Evolutionary conservation across 257 asterid species (phyloP), one percentile per base, ranked within the genome.

Genomic region (Przewalskia tangutica): DNA sequence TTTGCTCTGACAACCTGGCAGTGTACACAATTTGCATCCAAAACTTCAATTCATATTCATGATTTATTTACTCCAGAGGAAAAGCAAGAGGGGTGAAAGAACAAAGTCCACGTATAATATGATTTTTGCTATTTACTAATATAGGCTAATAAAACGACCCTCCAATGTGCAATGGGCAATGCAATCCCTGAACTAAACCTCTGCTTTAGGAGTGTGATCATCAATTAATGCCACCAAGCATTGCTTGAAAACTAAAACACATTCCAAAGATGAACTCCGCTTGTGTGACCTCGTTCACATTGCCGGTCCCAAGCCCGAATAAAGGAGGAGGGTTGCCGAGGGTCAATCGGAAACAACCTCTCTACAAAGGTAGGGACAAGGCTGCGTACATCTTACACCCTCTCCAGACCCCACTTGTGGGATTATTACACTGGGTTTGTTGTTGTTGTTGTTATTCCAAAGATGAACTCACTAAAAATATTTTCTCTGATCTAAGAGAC

Each of bases 1-100:
- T 82, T 94, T 62, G 99, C 99, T 86, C 97, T 89, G 55, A 96
- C 99, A 84, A 96, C 99, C 99, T 96, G 90, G 55, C 66, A 48
- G 14, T 23, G 40, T 73, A 32, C 44, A 50, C 80, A 50, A 50
- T 50, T 75, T 50, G 20, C 62, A 75, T 27, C 80, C 44, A 50
- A 50, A 7, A 27, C 62, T 7, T 23, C 62, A 50, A 75, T 48
- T 50, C 50, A 4, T 2, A 27, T 75, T 46, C 14, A 14, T 23
- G 80, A 75, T 75, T 27, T 23, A 50, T 75, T 75, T 51, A 50
- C 1, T 46, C 62, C 42, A 14, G 46, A 7, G 46, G 14, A 75
- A 75, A 75, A 50, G 27, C 46, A 48, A 48, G 23, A 23, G 62
- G 44, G 46, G 46, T 46, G 58, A 71, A 71, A 50, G 42, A 16